Base-by-base conservation (phyloP, 2,329 filamentous ascomycete species). In the Epichloe hybrida region DNA sequence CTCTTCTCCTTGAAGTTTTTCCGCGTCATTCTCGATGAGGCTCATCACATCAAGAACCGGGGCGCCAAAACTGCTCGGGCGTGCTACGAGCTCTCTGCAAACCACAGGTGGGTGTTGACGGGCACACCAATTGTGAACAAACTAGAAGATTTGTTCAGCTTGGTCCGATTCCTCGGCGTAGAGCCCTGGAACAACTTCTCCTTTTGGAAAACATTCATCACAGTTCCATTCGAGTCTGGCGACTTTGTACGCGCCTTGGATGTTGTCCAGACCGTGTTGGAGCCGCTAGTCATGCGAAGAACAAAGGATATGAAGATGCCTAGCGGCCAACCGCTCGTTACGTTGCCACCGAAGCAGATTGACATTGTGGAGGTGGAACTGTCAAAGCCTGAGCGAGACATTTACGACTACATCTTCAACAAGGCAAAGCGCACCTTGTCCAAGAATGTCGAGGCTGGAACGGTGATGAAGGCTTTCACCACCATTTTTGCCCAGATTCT, bases 221-320 rank as follows among this genome's bases (percentile, higher is more conserved):
- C 93, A 0, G 84, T 95, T 1, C 93, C 93, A 0, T 98, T 98
- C 56, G 93, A 98, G 65, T 91, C 88, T 0, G 93, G 93, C 57
- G 86, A 98, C 55, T 96, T 95, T 62, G 81, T 96, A 57, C 83
- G 90, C 4, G 93, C 93, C 0, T 74, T 98, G 7, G 93, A 97
- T 62, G 93, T 98, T 2, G 93, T 98, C 2, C 93, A 98, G 64
- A 98, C 91, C 0, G 91, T 98, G 0, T 71, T 98, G 5, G 93
- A 98, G 63, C 93, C 93, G 7, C 71, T 98, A n/a, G 93, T 98
- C 8, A 81, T 98, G 66, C 80, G 93, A 43, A 80, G 93, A 54
- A 98, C 93, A 0, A 98, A 98, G 64, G 90, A 95, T 55, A 98
- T 98, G 93, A 95, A 88, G 67, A 97, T 89, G 0, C 91, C 93